Percentiles rank a stretch among this genome's conserved stretches.
phyloP scores from a whole-genome alignment of 2,329 filamentous ascomycete species.

The Fusarium sp. region DNA sequence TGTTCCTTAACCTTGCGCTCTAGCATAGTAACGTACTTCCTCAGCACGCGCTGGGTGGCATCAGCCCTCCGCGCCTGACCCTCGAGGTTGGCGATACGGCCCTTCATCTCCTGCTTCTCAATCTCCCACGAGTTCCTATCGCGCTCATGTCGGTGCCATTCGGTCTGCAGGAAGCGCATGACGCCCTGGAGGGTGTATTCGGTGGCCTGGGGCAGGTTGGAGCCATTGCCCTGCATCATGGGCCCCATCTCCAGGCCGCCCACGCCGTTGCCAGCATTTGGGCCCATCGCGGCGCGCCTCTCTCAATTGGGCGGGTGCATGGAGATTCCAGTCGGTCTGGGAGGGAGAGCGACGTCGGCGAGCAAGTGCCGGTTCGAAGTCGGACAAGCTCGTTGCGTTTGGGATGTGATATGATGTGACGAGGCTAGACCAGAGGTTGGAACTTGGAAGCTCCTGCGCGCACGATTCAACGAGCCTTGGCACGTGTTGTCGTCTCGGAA shows the following conservation, averaged over 20 bases:
- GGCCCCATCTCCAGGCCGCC: slow-evolving; percentile 61
- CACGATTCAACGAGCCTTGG: slow-evolving; percentile 25
- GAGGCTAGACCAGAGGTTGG: slow-evolving; percentile 1
- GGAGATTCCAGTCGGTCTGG: slow-evolving; percentile 50
- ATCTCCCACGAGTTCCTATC: slow-evolving; percentile 99
- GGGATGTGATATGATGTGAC: slow-evolving; percentile 24
- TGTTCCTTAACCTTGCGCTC: slow-evolving; percentile 90
- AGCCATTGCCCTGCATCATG: slow-evolving; percentile 61
- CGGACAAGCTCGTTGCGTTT: slow-evolving; percentile 42
- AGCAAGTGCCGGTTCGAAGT: slow-evolving; percentile 38
- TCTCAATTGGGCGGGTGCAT: slow-evolving; percentile 55
- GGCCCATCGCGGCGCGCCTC: slow-evolving; percentile 58
- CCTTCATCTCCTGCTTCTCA: slow-evolving; percentile 98
- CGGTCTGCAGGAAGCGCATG: slow-evolving; percentile 98
- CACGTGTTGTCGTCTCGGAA: slow-evolving; percentile 29
- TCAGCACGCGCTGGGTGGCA: slow-evolving; percentile 87
- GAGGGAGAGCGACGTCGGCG: slow-evolving; percentile 33
- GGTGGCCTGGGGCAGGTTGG: slow-evolving; percentile 69
- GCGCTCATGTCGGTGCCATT: slow-evolving; percentile 98
- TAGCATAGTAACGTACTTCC: slow-evolving; percentile 90
- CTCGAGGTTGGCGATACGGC: slow-evolving; percentile 93
- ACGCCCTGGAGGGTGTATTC: slow-evolving; percentile 80
- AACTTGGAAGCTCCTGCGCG: slow-evolving; percentile 31
- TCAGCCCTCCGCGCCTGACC: slow-evolving; percentile 89
- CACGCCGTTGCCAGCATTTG: slow-evolving; percentile 61